A percentile compares a stretch with the other conserved stretches of the same genome.
Evolutionary conservation across 495 filamentous ascomycete genomes (phyloP).

Genomic region (Hamigera avellanea): DNA sequence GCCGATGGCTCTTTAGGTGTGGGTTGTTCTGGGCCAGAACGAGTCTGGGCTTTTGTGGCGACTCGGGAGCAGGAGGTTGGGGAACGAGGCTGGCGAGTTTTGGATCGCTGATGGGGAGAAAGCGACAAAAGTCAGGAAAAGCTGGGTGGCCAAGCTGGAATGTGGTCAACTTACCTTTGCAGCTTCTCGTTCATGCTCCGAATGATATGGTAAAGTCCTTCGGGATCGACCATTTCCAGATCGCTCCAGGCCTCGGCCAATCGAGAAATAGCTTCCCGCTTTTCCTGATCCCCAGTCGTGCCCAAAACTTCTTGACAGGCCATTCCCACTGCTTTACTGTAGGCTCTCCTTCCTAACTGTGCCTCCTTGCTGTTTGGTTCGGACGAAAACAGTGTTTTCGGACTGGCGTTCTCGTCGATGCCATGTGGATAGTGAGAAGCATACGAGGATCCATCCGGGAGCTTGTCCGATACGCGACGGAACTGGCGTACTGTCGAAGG

Average conservation of each 20-base stretch:
- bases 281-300: slow-evolving; percentile 59
- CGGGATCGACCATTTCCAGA: slow-evolving; percentile 79
- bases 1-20: slow-evolving; percentile 65
- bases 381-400: slow-evolving; percentile 17
- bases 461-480: slow-evolving; percentile 70
- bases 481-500: slow-evolving; percentile 85
- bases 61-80: slow-evolving; percentile 26
- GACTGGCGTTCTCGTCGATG: slow-evolving; percentile 34
- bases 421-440: slow-evolving; percentile 18
- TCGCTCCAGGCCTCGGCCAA: slow-evolving; percentile 75
- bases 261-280: slow-evolving; percentile 68
- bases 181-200: slow-evolving; percentile 53
- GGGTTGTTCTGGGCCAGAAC: slow-evolving; percentile 75
- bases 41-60: slow-evolving; percentile 48
- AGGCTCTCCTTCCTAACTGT: slow-evolving; percentile 64
- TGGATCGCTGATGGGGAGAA: slow-evolving; percentile 27
- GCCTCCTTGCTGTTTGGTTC: slow-evolving; percentile 59
- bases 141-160: not conserved
- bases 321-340: slow-evolving; percentile 65
- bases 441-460: slow-evolving; percentile 23
- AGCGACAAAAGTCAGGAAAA: slow-evolving; percentile 1
- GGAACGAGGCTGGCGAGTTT: slow-evolving; percentile 39
- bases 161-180: slow-evolving; percentile 36
- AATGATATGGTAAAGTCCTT: slow-evolving; percentile 78
- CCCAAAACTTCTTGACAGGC: slow-evolving; percentile 74